Conservation (phyloP, 306 rosid species). For the Castanopsis chinensis region DNA sequence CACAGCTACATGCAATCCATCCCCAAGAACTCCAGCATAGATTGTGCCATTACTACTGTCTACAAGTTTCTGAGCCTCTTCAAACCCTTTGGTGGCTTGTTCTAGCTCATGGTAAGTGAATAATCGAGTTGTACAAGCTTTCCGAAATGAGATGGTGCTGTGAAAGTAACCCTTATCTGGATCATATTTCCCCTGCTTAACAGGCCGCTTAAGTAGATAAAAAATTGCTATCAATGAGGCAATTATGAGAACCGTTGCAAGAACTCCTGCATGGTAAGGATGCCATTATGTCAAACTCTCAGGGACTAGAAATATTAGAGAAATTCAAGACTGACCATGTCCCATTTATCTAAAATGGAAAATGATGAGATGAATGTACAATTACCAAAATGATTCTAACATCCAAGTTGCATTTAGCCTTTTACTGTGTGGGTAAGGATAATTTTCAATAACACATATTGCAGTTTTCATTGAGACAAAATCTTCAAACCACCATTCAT, state of each 20-base stretch:
- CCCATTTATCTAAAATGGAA: not conserved
- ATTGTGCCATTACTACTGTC: constrained; percentile 51
- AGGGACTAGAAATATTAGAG: not conserved
- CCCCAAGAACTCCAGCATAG: constrained; percentile 63
- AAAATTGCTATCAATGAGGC: constrained; percentile 63
- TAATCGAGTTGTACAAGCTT: constrained; percentile 58
- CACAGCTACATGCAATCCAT: constrained; percentile 74
- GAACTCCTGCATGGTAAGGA: constrained; percentile 64
- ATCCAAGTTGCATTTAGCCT: not conserved
- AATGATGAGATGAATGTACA: not conserved
- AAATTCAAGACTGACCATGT: not conserved
- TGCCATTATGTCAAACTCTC: constrained; percentile 9
- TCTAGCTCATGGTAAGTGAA: constrained; percentile 72
- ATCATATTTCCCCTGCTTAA: constrained; percentile 43
- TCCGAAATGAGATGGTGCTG: constrained; percentile 47
- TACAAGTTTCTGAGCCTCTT: constrained; percentile 50
- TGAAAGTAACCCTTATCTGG: constrained; percentile 47
- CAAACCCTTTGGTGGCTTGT: constrained; percentile 69
- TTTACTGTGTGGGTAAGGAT: not conserved
- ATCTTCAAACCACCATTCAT: not conserved
- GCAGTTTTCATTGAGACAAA: not conserved
- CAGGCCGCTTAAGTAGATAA: constrained; percentile 54
- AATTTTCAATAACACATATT: not conserved
- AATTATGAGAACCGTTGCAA: constrained; percentile 63
- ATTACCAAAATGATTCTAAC: not conserved